Evolutionary conservation across 306 rosid genomes (phyloP).

Genomic region (Mimosa bimucronata): DNA sequence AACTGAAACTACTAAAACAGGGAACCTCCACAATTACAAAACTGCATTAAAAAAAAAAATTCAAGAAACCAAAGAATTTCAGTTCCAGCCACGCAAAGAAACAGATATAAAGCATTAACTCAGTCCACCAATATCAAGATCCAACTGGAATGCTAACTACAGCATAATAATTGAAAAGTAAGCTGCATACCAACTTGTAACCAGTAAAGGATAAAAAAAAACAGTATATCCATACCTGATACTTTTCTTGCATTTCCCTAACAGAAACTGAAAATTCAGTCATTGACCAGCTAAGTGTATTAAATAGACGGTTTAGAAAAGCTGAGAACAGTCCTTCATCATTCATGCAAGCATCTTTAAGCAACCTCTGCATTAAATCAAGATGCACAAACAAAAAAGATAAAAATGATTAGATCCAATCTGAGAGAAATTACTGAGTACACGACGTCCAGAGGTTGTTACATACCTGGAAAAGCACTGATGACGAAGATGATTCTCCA

Average conservation of each 20-base stretch:
- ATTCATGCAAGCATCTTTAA: conserved; percentile 76
- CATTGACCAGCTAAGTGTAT: conserved; percentile 98
- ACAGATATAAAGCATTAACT: not conserved
- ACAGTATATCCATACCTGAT: conserved; percentile 52
- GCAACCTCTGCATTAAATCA: conserved; percentile 66
- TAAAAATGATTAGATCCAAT: conserved; percentile 34
- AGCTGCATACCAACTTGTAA: not conserved
- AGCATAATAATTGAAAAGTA: conserved; percentile 26
- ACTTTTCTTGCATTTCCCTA: conserved; percentile 96
- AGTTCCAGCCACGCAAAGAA: conserved; percentile 7
- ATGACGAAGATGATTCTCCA: conserved; percentile 90
- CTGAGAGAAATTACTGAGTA: not conserved
- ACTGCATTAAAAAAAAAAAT: not conserved
- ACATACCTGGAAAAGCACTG: conserved; percentile 80
- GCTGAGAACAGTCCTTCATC: conserved; percentile 86
- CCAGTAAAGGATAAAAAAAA: conserved; percentile 13
- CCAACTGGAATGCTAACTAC: not conserved
- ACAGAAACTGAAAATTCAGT: conserved; percentile 96
- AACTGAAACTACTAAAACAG: conserved; percentile 4
- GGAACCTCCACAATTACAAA: not conserved
- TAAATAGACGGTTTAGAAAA: conserved; percentile 92
- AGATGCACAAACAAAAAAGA: conserved; percentile 17
- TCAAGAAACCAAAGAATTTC: conserved; percentile 3
- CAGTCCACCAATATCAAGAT: not conserved
- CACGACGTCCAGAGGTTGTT: not conserved